Evolutionary conservation across 2,329 filamentous ascomycete species (phyloP), one percentile per base, ranked within the genome.

Genomic region (Fusarium beomiforme): DNA sequence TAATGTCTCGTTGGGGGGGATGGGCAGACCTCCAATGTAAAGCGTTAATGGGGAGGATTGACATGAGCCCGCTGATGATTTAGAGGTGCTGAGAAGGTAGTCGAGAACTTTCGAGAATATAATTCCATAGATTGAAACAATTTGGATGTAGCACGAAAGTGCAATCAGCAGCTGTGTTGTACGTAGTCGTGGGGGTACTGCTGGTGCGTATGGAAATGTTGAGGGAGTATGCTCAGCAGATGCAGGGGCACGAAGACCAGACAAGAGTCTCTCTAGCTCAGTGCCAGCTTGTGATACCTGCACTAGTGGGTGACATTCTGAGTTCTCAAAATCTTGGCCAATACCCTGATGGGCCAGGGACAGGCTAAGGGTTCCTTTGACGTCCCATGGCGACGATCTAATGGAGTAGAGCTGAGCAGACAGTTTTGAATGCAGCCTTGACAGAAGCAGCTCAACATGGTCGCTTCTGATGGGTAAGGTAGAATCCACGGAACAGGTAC

Each of bases 341-440:
- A 53, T 54, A 39, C 46, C 26, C 34, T 59, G 34, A 34, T 59
- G 56, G n/a, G 56, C 37, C n/a, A 90, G 88, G 74, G 88, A 81
- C 79, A 90, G 83, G 77, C 89, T 89, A 4, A 89, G 78, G 4
- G 86, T 89, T 54, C 85, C 82, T 74, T 88, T 59, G 2, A 59
- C 34, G 14, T 53, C 34, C 49, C 49, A 53, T 17, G 49, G 49
- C 7, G 33, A 26, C 23, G 49, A 53, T 53, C 49, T 53, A 23
- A 53, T 53, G 49, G 33, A 53, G 49, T 53, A 53, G 49, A 53
- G 49, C 49, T 53, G 49, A 14, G 49, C 49, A 53, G 49, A 53
- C 34, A 53, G 6, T 5, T 39, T 53, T 10, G 49, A 53, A 39
- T 53, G 34, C 49, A 53, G 49, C 33, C 49, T 53, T 29, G 49